Conservation (phyloP, 192 early-diverging fungal species). For the Allomyces macrogynus region DNA sequence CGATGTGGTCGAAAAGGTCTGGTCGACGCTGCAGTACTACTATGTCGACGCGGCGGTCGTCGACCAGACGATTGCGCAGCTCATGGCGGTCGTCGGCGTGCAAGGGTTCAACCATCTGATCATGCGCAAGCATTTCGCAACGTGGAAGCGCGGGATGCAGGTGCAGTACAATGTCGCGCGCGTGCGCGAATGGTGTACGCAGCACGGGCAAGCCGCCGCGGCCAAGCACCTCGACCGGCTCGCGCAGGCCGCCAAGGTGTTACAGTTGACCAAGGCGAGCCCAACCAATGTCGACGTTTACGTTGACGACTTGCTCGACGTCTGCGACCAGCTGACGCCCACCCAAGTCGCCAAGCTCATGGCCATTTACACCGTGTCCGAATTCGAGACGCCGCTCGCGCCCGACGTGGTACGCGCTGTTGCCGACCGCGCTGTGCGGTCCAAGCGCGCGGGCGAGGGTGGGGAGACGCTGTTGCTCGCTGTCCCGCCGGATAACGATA, state of each 20-base stretch:
- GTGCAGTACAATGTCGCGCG: conserved; percentile 97
- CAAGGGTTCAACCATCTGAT: conserved; percentile 91
- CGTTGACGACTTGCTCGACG: conserved; percentile 96
- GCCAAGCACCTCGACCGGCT: conserved; percentile 79
- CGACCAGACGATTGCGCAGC: conserved; percentile 81
- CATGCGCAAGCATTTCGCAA: conserved; percentile 95
- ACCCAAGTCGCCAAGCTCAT: conserved; percentile 95
- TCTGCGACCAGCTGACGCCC: conserved; percentile 87
- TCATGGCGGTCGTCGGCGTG: conserved; percentile 82
- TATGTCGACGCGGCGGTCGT: conserved; percentile 83
- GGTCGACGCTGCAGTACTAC: conserved; percentile 91
- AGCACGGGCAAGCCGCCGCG: conserved; percentile 74
- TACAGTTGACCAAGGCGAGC: conserved; percentile 79
- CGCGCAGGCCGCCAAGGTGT: conserved; percentile 86
- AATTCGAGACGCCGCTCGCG: background rate
- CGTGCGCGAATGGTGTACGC: conserved; percentile 99
- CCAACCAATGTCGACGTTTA: conserved; percentile 10
- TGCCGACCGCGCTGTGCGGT: no score
- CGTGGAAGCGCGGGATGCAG: conserved; percentile 98
- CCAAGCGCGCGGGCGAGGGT: no score
- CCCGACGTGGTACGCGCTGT: no score
- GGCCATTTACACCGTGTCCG: conserved; percentile 70
- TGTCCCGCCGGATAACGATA: no score
- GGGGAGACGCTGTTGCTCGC: no score
- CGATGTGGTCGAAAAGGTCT: conserved; percentile 83